Evolutionary conservation across 352 stramenopile genomes (phyloP).

Genomic region (Phytopythium delawarense): DNA sequence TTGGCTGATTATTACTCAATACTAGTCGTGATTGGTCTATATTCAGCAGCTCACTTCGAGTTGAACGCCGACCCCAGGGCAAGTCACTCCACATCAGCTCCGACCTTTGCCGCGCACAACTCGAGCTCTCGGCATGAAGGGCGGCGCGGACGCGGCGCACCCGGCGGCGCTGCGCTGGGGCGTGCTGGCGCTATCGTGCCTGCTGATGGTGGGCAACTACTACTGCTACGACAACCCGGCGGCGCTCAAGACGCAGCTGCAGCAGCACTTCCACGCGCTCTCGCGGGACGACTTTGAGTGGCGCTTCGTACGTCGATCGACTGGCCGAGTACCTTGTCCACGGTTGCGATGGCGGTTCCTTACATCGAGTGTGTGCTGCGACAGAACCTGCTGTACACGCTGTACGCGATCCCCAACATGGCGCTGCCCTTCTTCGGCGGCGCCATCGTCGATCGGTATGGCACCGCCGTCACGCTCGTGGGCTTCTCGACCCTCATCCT

Average conservation of each 20-base stretch:
- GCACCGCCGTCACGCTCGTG: conserved; percentile 77
- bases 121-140: conserved; percentile 7
- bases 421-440: conserved; percentile 92
- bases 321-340: conserved; percentile 5
- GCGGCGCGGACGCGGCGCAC: conserved; percentile 50
- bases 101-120: conserved; percentile 11
- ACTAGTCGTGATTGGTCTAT: background rate
- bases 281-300: conserved; percentile 77
- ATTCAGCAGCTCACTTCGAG: background rate
- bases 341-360: background rate
- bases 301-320: conserved; percentile 47
- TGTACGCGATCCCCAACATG: conserved; percentile 93
- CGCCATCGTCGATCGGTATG: conserved; percentile 87
- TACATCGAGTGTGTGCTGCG: background rate
- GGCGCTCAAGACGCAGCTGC: conserved; percentile 83
- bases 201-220: conserved; percentile 90
- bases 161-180: conserved; percentile 70
- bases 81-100: too few species aligned
- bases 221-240: conserved; percentile 90
- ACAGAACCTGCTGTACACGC: conserved; percentile 91
- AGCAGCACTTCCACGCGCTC: conserved; percentile 76
- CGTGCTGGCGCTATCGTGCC: conserved; percentile 81
- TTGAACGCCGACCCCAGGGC: background rate
- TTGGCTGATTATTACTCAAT: background rate
- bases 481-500: conserved; percentile 85